Evolutionary conservation across 202 grass and related monocot species (phyloP), one percentile per base, ranked within the genome.

Genomic region (Zizania palustris): DNA sequence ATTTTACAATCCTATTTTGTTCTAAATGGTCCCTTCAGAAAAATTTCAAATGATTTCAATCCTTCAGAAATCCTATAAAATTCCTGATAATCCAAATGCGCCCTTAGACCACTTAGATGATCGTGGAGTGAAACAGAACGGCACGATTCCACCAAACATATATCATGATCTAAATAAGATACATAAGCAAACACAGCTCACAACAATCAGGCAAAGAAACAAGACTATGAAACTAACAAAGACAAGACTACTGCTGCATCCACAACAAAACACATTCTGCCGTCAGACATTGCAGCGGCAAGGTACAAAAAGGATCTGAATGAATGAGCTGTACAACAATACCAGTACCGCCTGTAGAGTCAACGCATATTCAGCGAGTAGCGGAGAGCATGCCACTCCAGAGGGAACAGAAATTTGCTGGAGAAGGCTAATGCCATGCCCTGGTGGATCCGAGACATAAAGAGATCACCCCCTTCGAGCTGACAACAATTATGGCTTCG

Each of bases 381-480:
- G 28, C 28, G 28, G 28, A 28, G 50, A 69, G 9, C 64, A 38
- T 62, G 63, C 37, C 37, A 16, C 65, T 84, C 21, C 46, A 48
- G 40, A 60, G 4, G 60, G 6, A 78, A 20, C 11, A 73, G 20
- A 66, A 38, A 36, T 51, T 8, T 28, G 33, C 14, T 70, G 63
- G 45, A 80, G 64, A 84, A 80, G 33, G 59, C 75, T 63, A 79
- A 38, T 76, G 86, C 35, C 86, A 84, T 84, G 86, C 86, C 71
- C 81, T 84, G 81, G 86, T 76, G 76, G 86, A 88, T 88, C 81
- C 45, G 71, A 80, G 20, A 72, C 53, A 60, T 28, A 28, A 28
- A 34, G 40, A 74, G 76, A 88, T 88, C 86, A 71, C 76, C 76
- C 65, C 76, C 86, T 88, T 88, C 65, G 81, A 79, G 64, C 86